Conservation (phyloP, 2,329 filamentous ascomycete genomes). For the Microdochium nivale region DNA sequence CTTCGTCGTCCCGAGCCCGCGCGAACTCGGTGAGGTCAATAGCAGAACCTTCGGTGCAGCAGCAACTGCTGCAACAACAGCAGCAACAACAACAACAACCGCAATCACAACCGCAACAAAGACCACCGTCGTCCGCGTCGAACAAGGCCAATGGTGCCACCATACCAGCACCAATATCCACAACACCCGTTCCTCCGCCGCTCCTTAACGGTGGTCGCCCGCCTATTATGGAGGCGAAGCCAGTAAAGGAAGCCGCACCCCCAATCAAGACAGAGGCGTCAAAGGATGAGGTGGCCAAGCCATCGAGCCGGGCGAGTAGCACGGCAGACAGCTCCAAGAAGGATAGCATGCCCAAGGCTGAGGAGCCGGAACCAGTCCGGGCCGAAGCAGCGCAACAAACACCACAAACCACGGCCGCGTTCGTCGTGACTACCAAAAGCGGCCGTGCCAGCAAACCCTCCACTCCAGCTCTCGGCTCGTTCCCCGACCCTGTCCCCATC, state of each 20-base stretch:
- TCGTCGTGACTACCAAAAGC: constrained; percentile 50
- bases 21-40: constrained; percentile 64
- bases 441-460: constrained; percentile 59
- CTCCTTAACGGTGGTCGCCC: constrained; percentile 4
- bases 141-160: constrained; percentile 50
- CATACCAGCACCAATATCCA: constrained; percentile 26
- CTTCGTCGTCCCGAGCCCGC: constrained; percentile 61
- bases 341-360: constrained; percentile 29
- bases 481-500: constrained; percentile 44
- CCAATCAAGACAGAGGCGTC: constrained; percentile 25
- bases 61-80: too few relatives aligned
- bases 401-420: constrained; percentile 23
- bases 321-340: constrained; percentile 28
- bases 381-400: constrained; percentile 29
- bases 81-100: too few relatives aligned
- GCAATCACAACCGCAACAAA: constrained; percentile 24
- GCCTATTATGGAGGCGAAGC: constrained; percentile 37
- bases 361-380: constrained; percentile 35
- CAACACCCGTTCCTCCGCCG: constrained; percentile 1
- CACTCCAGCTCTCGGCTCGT: constrained; percentile 51
- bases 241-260: constrained; percentile 36
- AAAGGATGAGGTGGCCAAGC: constrained; percentile 21
- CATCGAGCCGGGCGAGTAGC: constrained; percentile 14
- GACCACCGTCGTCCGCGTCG: constrained; percentile 51
- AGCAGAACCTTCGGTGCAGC: constrained; percentile 38